Evolutionary conservation across 2,329 filamentous ascomycete genomes (phyloP).

Genomic region (Penicillium sp.): DNA sequence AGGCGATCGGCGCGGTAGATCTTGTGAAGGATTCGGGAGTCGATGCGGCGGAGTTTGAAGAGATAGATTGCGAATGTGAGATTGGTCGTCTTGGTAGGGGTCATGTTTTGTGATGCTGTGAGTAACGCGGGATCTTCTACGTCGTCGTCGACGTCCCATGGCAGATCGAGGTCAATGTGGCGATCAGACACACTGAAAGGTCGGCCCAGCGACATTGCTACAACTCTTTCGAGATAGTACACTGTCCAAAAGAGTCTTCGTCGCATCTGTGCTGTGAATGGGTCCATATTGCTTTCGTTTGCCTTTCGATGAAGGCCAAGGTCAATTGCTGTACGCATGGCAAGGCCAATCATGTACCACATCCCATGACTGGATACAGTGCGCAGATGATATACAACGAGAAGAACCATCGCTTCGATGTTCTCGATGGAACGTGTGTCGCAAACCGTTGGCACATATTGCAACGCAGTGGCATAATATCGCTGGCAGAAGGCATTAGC

Average conservation of each 20-base stretch:
- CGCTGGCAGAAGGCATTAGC: constrained; percentile 32
- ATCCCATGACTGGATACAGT: constrained; percentile 52
- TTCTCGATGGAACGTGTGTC: constrained; percentile 53
- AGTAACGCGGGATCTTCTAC: constrained; percentile 39
- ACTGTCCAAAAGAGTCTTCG: constrained; percentile 55
- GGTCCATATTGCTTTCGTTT: constrained; percentile 44
- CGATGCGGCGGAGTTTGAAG: constrained; percentile 48
- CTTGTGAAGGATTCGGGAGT: constrained; percentile 54
- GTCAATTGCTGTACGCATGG: constrained; percentile 55
- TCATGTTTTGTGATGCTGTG: constrained; percentile 23
- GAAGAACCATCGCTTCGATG: constrained; percentile 53
- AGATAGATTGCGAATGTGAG: constrained; percentile 47
- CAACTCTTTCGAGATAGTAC: constrained; percentile 51
- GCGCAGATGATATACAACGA: constrained; percentile 54
- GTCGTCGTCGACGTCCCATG: constrained; percentile 46
- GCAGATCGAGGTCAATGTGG: constrained; percentile 52
- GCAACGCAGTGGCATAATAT: constrained; percentile 52
- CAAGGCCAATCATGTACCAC: constrained; percentile 57
- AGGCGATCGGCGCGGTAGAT: constrained; percentile 53
- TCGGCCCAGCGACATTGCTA: constrained; percentile 52
- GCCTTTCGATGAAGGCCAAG: constrained; percentile 52
- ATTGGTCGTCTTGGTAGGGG: constrained; percentile 31
- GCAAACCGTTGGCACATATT: constrained; percentile 50
- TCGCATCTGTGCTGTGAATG: constrained; percentile 46
- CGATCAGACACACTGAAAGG: constrained; percentile 53